phyloP scores from a whole-genome alignment of 1,139 yeast species.

The Nakaseomyces kungkrabaensis region DNA sequence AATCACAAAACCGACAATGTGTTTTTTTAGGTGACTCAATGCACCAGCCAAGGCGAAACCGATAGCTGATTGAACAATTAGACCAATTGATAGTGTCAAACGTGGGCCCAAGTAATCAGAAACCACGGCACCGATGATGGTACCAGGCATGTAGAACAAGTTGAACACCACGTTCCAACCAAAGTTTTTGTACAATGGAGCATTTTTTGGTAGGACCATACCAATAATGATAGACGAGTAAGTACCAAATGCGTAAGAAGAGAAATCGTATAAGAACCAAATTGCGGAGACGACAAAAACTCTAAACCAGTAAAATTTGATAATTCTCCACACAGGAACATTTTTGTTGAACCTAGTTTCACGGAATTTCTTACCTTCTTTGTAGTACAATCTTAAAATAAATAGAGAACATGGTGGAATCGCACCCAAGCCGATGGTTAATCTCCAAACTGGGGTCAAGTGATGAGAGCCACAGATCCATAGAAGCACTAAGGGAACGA shows the following conservation, averaged over 20 bases:
- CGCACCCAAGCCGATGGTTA: constrained; percentile 89
- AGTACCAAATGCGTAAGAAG: constrained; percentile 78
- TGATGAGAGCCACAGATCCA: constrained; percentile 72
- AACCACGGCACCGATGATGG: constrained; percentile 68
- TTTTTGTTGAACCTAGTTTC: constrained; percentile 61
- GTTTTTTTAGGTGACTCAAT: constrained; percentile 44
- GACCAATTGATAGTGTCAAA: constrained; percentile 61
- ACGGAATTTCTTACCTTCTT: constrained; percentile 61
- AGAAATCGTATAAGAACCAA: constrained; percentile 90
- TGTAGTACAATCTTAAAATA: constrained; percentile 63
- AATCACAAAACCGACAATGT: constrained; percentile 71
- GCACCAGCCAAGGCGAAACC: constrained; percentile 83
- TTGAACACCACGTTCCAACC: constrained; percentile 92
- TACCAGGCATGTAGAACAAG: constrained; percentile 82
- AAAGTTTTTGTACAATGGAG: constrained; percentile 52
- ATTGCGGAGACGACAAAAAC: constrained; percentile 57
- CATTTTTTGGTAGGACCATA: constrained; percentile 50
- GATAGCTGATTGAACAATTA: constrained; percentile 59
- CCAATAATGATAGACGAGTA: constrained; percentile 61
- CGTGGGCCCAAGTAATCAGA: constrained; percentile 91
- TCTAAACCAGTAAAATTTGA: constrained; percentile 83
- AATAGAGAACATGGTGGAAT: constrained; percentile 75
- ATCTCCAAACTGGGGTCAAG: constrained; percentile 80
- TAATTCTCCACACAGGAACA: constrained; percentile 57
- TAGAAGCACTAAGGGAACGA: constrained; percentile 75